These are phyloP conservation scores for Gillenia trifoliata DNA, from an alignment of 306 rosid species.

Conservation along the genomic window DNA sequence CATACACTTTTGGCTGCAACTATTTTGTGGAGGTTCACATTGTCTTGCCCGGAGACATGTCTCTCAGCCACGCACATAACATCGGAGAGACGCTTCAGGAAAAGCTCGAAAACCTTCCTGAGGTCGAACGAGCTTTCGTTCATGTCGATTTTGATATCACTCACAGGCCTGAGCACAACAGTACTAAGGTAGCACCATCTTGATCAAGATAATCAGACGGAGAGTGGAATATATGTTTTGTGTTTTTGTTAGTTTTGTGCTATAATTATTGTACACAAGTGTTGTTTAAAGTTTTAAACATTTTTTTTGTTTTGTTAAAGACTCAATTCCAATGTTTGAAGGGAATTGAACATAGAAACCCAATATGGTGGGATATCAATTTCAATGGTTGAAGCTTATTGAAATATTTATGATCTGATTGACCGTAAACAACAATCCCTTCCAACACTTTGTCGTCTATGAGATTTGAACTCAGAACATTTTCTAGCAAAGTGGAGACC, in stretches of 20 bases:
- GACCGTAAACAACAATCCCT: too few species aligned
- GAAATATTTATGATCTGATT: too few species aligned
- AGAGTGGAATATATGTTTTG: not conserved
- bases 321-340: not conserved
- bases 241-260: too few species aligned
- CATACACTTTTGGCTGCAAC: slow-evolving; percentile 68
- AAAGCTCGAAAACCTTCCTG: slow-evolving; percentile 73
- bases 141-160: slow-evolving; percentile 78
- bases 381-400: too few species aligned
- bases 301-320: not conserved
- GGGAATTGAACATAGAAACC: not conserved
- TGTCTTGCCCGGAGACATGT: slow-evolving; percentile 58
- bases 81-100: slow-evolving; percentile 88
- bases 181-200: slow-evolving; percentile 8
- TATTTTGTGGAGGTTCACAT: slow-evolving; percentile 89
- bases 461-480: too few species aligned
- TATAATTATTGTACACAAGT: not conserved
- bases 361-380: not conserved
- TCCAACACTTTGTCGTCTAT: too few species aligned
- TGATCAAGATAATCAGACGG: not conserved
- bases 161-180: slow-evolving; percentile 73
- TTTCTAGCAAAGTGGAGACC: fast-evolving
- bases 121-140: slow-evolving; percentile 87
- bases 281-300: not conserved
- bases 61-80: slow-evolving; percentile 65